phyloP scores from a whole-genome alignment of 805 yeast genomes.

The Kluyveromyces nonfermentans region DNA sequence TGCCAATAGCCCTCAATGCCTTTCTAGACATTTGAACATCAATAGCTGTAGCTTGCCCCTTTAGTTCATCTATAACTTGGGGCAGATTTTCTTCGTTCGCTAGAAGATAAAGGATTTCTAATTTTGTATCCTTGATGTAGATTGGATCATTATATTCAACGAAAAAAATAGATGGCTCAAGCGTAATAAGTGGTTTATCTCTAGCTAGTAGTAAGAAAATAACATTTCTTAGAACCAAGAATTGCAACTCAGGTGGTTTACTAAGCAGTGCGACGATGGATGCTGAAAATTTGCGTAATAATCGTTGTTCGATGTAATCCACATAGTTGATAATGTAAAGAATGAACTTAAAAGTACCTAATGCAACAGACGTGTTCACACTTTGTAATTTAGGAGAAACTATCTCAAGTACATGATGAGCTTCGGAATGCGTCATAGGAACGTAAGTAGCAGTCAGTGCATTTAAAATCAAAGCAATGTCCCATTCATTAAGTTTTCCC shows the following conservation, averaged over 20 bases:
- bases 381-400: conserved; percentile 68
- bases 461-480: conserved; percentile 56
- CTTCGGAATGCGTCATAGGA: conserved; percentile 62
- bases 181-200: conserved; percentile 41
- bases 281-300: conserved; percentile 57
- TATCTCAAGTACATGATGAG: conserved; percentile 53
- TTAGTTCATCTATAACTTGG: conserved; percentile 61
- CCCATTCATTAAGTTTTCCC: conserved; percentile 51
- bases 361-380: conserved; percentile 69
- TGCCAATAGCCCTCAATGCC: conserved; percentile 84
- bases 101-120: conserved; percentile 74
- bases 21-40: conserved; percentile 81
- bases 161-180: conserved; percentile 75
- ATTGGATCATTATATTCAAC: conserved; percentile 79
- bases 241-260: conserved; percentile 77
- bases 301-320: conserved; percentile 41
- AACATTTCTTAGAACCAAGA: conserved; percentile 70
- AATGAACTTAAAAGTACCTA: conserved; percentile 65
- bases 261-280: conserved; percentile 60
- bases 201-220: conserved; percentile 62
- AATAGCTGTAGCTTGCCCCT: conserved; percentile 79
- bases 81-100: conserved; percentile 57
- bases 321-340: conserved; percentile 68
- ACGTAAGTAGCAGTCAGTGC: conserved; percentile 53
- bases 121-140: conserved; percentile 80